phyloP scores from a whole-genome alignment of 768 basidiomycete species.

The Neoboletus magnificus region DNA sequence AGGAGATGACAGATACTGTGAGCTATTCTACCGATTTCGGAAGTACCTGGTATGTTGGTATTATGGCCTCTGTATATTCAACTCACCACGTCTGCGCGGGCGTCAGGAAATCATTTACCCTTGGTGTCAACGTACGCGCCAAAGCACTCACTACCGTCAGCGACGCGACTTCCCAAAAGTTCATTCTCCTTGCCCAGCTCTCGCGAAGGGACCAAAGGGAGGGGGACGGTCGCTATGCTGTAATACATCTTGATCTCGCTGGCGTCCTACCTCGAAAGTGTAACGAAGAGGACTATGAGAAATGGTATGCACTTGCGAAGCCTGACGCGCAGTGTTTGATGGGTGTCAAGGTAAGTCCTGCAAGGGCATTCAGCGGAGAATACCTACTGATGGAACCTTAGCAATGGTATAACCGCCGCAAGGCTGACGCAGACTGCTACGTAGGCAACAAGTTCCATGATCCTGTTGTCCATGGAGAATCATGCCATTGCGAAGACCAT shows the following conservation, averaged over 20 bases:
- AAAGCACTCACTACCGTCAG: conserved; percentile 83
- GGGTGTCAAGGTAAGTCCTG: conserved; percentile 78
- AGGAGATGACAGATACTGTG: conserved; percentile 65
- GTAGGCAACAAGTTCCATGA: conserved; percentile 88
- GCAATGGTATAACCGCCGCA: conserved; percentile 95
- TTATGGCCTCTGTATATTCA: background rate
- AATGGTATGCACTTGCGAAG: conserved; percentile 78
- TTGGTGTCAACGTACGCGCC: conserved; percentile 70
- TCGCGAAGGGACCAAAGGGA: conserved; percentile 53
- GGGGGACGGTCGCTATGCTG: conserved; percentile 58
- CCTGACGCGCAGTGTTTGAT: conserved; percentile 76
- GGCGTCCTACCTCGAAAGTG: conserved; percentile 69
- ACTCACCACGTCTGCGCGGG: background rate
- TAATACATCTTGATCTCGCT: conserved; percentile 83
- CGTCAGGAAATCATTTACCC: conserved; percentile 63
- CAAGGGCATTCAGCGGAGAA: background rate
- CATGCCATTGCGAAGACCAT: conserved; percentile 77
- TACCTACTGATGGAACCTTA: conserved; percentile 27
- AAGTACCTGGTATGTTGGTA: conserved; percentile 65
- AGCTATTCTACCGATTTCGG: conserved; percentile 84
- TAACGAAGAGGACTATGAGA: conserved; percentile 67
- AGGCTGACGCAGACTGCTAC: conserved; percentile 79
- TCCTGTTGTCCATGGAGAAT: conserved; percentile 78
- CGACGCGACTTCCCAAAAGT: conserved; percentile 96
- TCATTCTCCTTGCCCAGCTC: conserved; percentile 81